Evolutionary conservation across 495 filamentous ascomycete species (phyloP).

Genomic region (Neurospora sublineolata): DNA sequence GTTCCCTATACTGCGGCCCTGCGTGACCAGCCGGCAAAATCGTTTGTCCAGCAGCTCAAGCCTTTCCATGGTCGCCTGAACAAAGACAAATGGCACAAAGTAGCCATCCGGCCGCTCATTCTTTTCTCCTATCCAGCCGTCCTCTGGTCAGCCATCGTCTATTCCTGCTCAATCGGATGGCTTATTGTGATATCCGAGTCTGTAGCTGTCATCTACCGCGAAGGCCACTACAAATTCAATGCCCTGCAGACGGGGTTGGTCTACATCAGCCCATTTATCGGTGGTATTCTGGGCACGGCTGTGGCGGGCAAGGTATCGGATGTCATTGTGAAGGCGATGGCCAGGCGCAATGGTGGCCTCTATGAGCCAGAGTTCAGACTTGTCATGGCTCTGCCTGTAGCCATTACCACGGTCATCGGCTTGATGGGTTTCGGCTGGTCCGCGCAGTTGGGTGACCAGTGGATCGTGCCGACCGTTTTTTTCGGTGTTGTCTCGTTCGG

Average conservation of each 20-base stretch:
- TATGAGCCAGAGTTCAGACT: constrained; percentile 95
- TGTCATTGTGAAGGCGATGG: constrained; percentile 67
- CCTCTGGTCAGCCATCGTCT: constrained; percentile 81
- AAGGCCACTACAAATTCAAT: constrained; percentile 62
- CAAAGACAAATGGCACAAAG: constrained; percentile 68
- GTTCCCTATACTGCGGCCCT: constrained; percentile 50
- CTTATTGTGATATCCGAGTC: constrained; percentile 86
- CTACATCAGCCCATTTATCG: constrained; percentile 83
- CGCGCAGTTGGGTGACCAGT: constrained; percentile 57
- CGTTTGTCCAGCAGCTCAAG: constrained; percentile 58
- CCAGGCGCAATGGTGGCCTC: constrained; percentile 74
- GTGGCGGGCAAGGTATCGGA: constrained; percentile 87
- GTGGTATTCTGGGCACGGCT: constrained; percentile 78
- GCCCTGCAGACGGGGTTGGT: constrained; percentile 72
- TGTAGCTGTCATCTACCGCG: constrained; percentile 64
- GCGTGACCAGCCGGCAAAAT: constrained; percentile 46
- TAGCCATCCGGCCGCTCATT: constrained; percentile 67
- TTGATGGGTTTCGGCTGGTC: constrained; percentile 94
- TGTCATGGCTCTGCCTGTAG: constrained; percentile 78
- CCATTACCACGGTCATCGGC: constrained; percentile 68
- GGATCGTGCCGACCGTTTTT: constrained; percentile 89
- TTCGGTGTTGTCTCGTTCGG: constrained; percentile 91
- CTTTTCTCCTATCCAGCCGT: constrained; percentile 81
- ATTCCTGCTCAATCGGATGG: constrained; percentile 87
- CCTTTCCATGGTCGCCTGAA: constrained; percentile 67